Base-by-base conservation (phyloP, 2,329 filamentous ascomycete genomes). In the Gaeumannomyces sp. region DNA sequence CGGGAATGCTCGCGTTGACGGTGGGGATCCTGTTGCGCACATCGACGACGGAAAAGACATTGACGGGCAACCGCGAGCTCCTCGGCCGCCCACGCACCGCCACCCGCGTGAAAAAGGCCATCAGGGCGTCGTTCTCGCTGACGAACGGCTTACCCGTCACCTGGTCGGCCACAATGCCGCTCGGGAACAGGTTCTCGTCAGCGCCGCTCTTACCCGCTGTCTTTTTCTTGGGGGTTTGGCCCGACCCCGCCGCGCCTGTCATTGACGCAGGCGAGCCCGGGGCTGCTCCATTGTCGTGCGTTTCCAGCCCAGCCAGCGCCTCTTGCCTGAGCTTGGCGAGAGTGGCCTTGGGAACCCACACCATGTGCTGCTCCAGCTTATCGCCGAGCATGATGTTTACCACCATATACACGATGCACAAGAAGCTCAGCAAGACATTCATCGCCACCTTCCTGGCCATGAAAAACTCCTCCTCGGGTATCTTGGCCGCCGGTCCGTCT, bases 241-340 rank as follows among this genome's bases (percentile, higher is more conserved):
- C 45, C 45, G 22, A 38, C 35, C 19, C 4, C 10, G 35, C 35
- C 35, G 1, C 16, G 13, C 35, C 35, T 6, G 35, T 38, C 35
- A 3, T 35, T 22, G 35, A 16, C 11, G 35, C 38, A 14, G 38
- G 25, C 25, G 13, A 27, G 28, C 50, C 53, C 11, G 56, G 27
- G 13, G 53, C 53, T 29, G 45, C 31, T 11, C 61, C 61, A 6
- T 57, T 25, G 50, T 57, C 56, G 10, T 28, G 31, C 22, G 50
- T 53, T 50, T 63, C 61, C 61, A 63, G 53, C 4, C 61, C 56
- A 27, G 61, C 61, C 29, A 63, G 33, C 28, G 61, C 61, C 56
- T 63, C 50, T n/a, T 59, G 29, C 33, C 53, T 28, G 1, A 63
- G 29, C 61, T 63, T 63, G 10, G 22, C 50, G 50, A 63, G 35